Evolutionary conservation across 2,329 filamentous ascomycete species (phyloP).

Genomic region (Orbilia ellipsospora): DNA sequence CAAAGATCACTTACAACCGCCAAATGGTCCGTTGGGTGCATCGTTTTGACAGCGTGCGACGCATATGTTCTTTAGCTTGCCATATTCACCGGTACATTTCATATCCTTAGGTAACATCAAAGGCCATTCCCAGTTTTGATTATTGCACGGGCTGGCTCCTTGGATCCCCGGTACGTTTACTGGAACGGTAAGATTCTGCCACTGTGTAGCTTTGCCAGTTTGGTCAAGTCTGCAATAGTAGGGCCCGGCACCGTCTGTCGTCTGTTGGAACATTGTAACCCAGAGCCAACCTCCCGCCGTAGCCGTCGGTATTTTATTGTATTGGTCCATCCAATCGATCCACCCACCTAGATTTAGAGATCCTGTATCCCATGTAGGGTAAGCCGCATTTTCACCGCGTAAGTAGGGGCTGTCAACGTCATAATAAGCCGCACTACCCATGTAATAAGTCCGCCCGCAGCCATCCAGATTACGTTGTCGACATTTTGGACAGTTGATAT

Average conservation of each 20-base stretch:
- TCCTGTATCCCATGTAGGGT: conserved; percentile 8
- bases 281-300: conserved; percentile 19
- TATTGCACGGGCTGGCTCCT: conserved; percentile 22
- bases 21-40: conserved; percentile 20
- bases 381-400: background rate
- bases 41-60: conserved; percentile 14
- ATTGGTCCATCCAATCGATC: conserved; percentile 31
- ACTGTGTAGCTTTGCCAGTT: background rate
- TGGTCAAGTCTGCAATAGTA: conserved; percentile 19
- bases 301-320: background rate
- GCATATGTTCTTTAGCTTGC: background rate
- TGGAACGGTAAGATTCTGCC: conserved; percentile 17
- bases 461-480: conserved; percentile 13
- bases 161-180: conserved; percentile 8
- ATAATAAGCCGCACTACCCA: conserved; percentile 7
- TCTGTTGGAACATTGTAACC: conserved; percentile 21
- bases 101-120: conserved; percentile 13
- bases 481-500: conserved; percentile 15
- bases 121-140: conserved; percentile 23
- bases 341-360: background rate
- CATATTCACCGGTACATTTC: conserved; percentile 18
- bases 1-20: no score
- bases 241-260: conserved; percentile 15
- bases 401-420: conserved; percentile 12
- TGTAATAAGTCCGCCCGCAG: conserved; percentile 21